These are phyloP conservation scores for Fusarium sp. DNA, from an alignment of 2,329 filamentous ascomycete species.

Conservation along the genomic window DNA sequence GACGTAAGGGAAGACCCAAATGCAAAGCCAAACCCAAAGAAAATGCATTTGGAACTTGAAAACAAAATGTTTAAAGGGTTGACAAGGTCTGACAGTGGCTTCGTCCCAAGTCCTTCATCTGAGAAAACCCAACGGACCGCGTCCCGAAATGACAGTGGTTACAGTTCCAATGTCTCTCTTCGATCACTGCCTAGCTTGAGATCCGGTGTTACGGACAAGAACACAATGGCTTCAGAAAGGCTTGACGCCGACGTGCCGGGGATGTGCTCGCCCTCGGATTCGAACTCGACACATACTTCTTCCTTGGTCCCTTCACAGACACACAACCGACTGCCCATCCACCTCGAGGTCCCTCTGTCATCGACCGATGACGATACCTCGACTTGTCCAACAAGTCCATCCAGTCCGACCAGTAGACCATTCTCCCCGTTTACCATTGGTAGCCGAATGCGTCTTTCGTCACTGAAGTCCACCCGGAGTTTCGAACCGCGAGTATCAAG, in stretches of 20 bases:
- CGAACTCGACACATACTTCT: slow-evolving; percentile 37
- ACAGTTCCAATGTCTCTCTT: slow-evolving; percentile 70
- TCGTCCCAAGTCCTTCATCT: slow-evolving; percentile 60
- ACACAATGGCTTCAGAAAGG: slow-evolving; percentile 37
- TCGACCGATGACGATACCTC: slow-evolving; percentile 34
- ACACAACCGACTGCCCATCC: slow-evolving; percentile 30
- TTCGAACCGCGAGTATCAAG: slow-evolving; percentile 32
- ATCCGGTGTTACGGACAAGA: slow-evolving; percentile 37
- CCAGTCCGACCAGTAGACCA: slow-evolving; percentile 27
- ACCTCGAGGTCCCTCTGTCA: slow-evolving; percentile 33
- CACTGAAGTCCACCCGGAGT: slow-evolving; percentile 33
- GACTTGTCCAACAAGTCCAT: slow-evolving; percentile 34
- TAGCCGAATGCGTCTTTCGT: slow-evolving; percentile 38
- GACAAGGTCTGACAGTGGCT: slow-evolving; percentile 60
- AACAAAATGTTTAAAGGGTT: slow-evolving; percentile 42
- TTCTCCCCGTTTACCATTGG: slow-evolving; percentile 37
- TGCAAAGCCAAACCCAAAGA: slow-evolving; percentile 53
- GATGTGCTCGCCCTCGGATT: slow-evolving; percentile 31
- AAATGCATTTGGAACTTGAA: slow-evolving; percentile 35
- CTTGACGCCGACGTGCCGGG: slow-evolving; percentile 21
- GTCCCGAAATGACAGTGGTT: slow-evolving; percentile 71
- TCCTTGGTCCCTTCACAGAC: slow-evolving; percentile 36
- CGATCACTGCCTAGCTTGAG: slow-evolving; percentile 60
- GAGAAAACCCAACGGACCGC: slow-evolving; percentile 58
- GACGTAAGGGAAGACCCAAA: slow-evolving; percentile 58